Base-by-base conservation (phyloP, 2,329 filamentous ascomycete genomes). In the Magnaporthales sp. region DNA sequence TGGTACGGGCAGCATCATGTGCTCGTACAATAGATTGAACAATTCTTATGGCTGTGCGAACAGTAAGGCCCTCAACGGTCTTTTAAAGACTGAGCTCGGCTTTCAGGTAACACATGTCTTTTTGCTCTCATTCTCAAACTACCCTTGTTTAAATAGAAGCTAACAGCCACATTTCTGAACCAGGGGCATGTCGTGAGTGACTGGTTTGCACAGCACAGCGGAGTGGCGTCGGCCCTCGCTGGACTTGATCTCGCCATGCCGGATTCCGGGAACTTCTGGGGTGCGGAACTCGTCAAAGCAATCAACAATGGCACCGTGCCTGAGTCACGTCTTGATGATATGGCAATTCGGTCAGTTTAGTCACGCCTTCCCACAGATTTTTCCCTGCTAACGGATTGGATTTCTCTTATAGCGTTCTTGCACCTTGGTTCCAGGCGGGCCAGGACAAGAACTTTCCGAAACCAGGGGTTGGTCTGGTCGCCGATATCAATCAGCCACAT, bases 201-300 rank as follows among this genome's bases (percentile, higher is more conserved):
- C 56, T 66, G 64, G 64, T 22, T n/a, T 9, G 89, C 87, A 1
- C 88, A 90, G 66, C 88, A 90, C 69, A 79, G 85, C 0, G 88
- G 89, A 46, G 83, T 89, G 11, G 82, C 82, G 0, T 83, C 83
- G 4, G 82, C 88, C 1, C 76, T 88, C 66, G 86, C 88, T 3
- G 91, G 90, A 30, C 74, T 93, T 30, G 90, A 92, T 72, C 87
- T 91, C 84, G 84, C 83, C 11, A 92, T 92, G 90, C 89, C 88
- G 0, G 76, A 69, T 9, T 76, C 73, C 1, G 72, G 72, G 3
- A 63, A 68, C 0, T 78, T 76, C 66, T 86, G 82, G 82, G 77
- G 79, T 13, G 69, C 74, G 4, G 89, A 91, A 24, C 80, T 91
- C 0, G 78, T 80, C 0, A 75, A 81, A 4, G 84, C 88, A 0